Percentiles rank a stretch among this genome's conserved stretches.
Conservation (phyloP, 306 rosid species). For the Quercus engelmannii region DNA sequence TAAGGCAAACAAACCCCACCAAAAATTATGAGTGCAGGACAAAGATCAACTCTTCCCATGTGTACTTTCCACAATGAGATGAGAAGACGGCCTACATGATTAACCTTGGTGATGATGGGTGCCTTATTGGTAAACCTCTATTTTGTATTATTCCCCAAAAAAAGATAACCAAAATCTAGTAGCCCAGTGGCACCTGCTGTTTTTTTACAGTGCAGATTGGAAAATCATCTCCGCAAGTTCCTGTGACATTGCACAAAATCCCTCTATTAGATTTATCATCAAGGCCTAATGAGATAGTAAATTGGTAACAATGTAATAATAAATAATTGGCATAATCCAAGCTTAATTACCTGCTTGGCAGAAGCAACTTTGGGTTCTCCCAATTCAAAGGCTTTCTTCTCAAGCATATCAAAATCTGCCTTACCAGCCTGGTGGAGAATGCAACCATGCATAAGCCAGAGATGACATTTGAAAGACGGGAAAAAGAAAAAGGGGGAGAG, state of each 20-base stretch:
- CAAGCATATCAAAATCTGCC: conserved; percentile 86
- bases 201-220: conserved; percentile 64
- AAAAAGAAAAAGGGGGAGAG: not conserved
- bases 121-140: conserved; percentile 1
- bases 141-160: conserved; percentile 1
- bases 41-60: not conserved
- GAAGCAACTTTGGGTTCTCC: conserved; percentile 91
- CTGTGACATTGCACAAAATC: conserved; percentile 43
- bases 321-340: not conserved
- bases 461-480: conserved; percentile 10
- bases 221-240: conserved; percentile 95
- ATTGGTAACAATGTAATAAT: not conserved
- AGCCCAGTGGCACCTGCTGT: conserved; percentile 3
- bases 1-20: no score
- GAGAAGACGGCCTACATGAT: not conserved
- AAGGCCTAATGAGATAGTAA: not conserved
- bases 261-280: conserved; percentile 2
- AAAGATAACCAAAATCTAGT: not conserved
- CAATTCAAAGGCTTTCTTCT: conserved; percentile 81
- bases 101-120: not conserved
- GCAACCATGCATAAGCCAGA: conserved; percentile 21
- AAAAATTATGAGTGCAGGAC: not conserved
- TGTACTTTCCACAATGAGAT: not conserved
- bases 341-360: conserved; percentile 74
- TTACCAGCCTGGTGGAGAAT: conserved; percentile 62